phyloP scores from a whole-genome alignment of 176 grass and related monocot species.

The Chloris gayana region DNA sequence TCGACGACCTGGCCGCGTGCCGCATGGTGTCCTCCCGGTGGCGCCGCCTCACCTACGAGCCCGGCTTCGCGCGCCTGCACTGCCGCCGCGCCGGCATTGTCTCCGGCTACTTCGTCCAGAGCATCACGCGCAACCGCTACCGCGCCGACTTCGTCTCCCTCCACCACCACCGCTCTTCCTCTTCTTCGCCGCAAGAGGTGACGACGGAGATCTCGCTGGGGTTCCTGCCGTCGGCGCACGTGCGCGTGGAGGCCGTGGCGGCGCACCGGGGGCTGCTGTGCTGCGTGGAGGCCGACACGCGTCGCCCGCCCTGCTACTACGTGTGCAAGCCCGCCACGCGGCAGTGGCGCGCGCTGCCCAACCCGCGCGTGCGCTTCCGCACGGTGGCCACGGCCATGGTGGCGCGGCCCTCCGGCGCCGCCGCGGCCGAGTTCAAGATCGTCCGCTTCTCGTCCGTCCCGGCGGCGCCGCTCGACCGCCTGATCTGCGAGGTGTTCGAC shows the following conservation, averaged over 20 bases:
- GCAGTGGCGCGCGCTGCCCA: conserved; percentile 50
- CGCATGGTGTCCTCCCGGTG: conserved; percentile 27
- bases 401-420: neutral
- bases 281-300: conserved; percentile 28
- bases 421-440: conserved; percentile 36
- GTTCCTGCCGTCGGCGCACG: conserved; percentile 40
- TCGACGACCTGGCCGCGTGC: conserved; percentile 47
- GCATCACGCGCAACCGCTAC: conserved; percentile 27
- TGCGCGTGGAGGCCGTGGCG: no score
- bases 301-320: conserved; percentile 17
- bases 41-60: conserved; percentile 43
- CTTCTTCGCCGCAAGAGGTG: no score
- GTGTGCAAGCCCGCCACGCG: conserved; percentile 51
- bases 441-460: conserved; percentile 38
- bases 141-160: conserved; percentile 40
- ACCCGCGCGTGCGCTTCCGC: conserved; percentile 32
- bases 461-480: no score
- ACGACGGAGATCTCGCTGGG: conserved; percentile 3
- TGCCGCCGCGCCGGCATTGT: conserved; percentile 14
- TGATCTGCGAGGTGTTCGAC: conserved; percentile 46
- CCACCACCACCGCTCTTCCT: neutral
- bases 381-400: conserved; percentile 25
- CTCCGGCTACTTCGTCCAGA: conserved; percentile 46
- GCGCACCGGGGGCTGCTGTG: conserved; percentile 41
- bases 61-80: conserved; percentile 42